Evolutionary conservation across 768 basidiomycete genomes (phyloP).

Genomic region (Leccinum variicolor): DNA sequence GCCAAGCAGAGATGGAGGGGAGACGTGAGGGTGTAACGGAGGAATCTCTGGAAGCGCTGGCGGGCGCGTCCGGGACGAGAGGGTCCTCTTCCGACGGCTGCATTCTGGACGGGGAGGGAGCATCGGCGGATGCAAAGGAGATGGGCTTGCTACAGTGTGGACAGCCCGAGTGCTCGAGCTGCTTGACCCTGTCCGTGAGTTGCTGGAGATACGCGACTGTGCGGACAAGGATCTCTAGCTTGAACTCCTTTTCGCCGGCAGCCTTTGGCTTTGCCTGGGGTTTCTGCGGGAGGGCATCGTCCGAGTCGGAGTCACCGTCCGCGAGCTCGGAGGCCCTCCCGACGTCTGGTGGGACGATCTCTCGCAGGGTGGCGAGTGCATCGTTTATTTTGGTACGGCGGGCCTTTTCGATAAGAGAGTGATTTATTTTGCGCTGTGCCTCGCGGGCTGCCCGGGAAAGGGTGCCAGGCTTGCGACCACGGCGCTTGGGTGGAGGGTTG

Average conservation of each 20-base stretch:
- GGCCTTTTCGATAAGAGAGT: constrained; percentile 92
- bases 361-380: constrained; percentile 71
- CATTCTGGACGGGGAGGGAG: not conserved
- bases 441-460: constrained; percentile 78
- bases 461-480: constrained; percentile 68
- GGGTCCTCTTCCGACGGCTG: not conserved
- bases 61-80: not conserved
- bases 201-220: constrained; percentile 79
- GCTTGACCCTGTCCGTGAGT: constrained; percentile 52
- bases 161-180: constrained; percentile 35
- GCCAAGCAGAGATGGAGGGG: constrained; percentile 69
- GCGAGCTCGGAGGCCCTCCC: constrained; percentile 27
- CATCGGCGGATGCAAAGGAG: constrained; percentile 3
- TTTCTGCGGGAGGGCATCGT: constrained; percentile 27
- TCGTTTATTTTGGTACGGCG: constrained; percentile 95
- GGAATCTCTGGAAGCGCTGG: not conserved
- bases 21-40: constrained; percentile 38
- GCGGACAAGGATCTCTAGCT: constrained; percentile 83
- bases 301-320: constrained; percentile 34
- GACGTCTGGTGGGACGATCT: constrained; percentile 68
- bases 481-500: constrained; percentile 47
- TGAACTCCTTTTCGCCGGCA: constrained; percentile 82
- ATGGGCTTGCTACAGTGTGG: constrained; percentile 22
- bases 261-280: constrained; percentile 28
- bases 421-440: constrained; percentile 87